phyloP scores from a whole-genome alignment of 1,284 basidiomycete genomes.

The Fistulinella staudtii region DNA sequence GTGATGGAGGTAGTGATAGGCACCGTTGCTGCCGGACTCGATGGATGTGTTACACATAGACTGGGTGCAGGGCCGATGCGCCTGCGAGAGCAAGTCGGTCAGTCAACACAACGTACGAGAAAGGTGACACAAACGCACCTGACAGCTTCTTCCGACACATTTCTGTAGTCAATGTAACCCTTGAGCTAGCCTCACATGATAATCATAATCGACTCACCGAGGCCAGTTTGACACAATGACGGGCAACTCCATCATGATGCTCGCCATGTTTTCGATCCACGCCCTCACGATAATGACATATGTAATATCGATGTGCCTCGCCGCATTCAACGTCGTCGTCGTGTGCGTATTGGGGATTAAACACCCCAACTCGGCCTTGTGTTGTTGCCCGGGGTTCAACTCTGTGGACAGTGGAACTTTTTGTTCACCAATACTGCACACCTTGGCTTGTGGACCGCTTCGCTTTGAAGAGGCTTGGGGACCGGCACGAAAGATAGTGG shows the following conservation, averaged over 20 bases:
- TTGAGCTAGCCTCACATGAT: no score
- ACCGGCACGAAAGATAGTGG: slow-evolving; percentile 62
- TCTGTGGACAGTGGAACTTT: slow-evolving; percentile 69
- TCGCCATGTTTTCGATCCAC: slow-evolving; percentile 65
- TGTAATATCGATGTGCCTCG: slow-evolving; percentile 76
- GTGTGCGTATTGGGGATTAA: slow-evolving; percentile 67
- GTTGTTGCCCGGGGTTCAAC: slow-evolving; percentile 65
- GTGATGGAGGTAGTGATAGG: slow-evolving; percentile 22
- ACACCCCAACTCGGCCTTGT: slow-evolving; percentile 66
- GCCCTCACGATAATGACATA: slow-evolving; percentile 77
- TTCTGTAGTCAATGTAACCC: no score
- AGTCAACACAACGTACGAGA: not conserved
- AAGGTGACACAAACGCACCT: slow-evolving; percentile 38
- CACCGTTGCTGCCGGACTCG: slow-evolving; percentile 25
- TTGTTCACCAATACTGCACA: slow-evolving; percentile 53
- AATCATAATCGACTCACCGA: slow-evolving; percentile 54
- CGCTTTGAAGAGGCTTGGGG: slow-evolving; percentile 49
- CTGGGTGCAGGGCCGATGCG: slow-evolving; percentile 69
- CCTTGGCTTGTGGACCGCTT: slow-evolving; percentile 53
- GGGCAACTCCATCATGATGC: slow-evolving; percentile 64
- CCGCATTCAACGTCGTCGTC: slow-evolving; percentile 71
- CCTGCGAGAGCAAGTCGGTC: slow-evolving; percentile 40
- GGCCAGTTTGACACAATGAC: slow-evolving; percentile 81
- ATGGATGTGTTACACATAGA: slow-evolving; percentile 43
- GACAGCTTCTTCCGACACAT: slow-evolving; percentile 62